Base-by-base conservation (phyloP, 192 early-diverging fungal genomes). In the Podila clonocystis region DNA sequence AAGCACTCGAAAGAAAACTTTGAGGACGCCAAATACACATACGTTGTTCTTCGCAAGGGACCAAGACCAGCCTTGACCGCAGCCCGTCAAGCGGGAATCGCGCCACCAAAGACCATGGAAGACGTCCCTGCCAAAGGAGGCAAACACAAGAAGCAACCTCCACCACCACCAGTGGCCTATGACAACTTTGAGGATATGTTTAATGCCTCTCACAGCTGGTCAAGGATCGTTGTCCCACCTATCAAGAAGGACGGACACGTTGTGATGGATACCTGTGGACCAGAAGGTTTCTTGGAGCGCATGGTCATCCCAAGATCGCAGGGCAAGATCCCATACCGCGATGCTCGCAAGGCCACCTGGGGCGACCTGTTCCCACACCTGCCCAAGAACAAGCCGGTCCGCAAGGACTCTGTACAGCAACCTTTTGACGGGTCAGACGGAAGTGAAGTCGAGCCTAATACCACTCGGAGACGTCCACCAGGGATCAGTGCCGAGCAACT, bases 321-420 rank as follows among this genome's bases (percentile, higher is more conserved):
- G 65, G 87, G 90, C 62, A 93, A 92, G 85, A 74, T 89, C 62
- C 83, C 85, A 1, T 95, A 94, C 69, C 72, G 88, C n/a, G 94
- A 93, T 75, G 91, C 91, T 0, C 82, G 91, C 22, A 95, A 97
- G 82, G 79, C 87, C 0, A 85, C 80, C 70, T 97, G 95, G 95
- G 94, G 94, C n/a, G 95, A 95, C 70, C 65, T 93, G 33, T 93
- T 94, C 73, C 94, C 94, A 65, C 92, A 95, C 67, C 50, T 34
- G 29, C 90, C 94, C 8, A 93, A 93, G 59, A 90, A 87, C 36
- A 80, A 67, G 29, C 66, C 77, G 8, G 71, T 80, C 17, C 52
- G 71, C 52, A 80, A 80, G 29, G 66, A 68, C 11, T 34, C 38
- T 13, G 69, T 72, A 6, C 52, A 64, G 41, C 68, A 76, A 5